These are phyloP conservation scores for Xeromyces bisporus DNA, from an alignment of 495 filamentous ascomycete species.

Conservation along the genomic window DNA sequence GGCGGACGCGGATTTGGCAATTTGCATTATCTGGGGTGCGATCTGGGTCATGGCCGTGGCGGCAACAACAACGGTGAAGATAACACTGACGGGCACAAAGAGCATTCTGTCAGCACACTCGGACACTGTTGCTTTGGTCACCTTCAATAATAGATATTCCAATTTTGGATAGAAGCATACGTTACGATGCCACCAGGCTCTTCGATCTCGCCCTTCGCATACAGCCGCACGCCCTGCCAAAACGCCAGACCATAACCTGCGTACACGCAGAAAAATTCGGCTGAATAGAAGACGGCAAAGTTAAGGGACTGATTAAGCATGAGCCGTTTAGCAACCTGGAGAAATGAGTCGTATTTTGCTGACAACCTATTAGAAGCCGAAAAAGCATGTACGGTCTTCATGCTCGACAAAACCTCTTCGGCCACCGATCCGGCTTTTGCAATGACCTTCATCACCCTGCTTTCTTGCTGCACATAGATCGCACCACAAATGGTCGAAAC, in stretches of 20 bases:
- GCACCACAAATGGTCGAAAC: conserved; percentile 6
- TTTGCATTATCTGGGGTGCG: conserved; percentile 27
- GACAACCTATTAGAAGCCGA: conserved; percentile 19
- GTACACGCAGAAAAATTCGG: conserved; percentile 26
- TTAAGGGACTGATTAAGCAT: conserved; percentile 15
- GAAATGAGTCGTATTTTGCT: conserved; percentile 13
- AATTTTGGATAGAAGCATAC: conserved; percentile 15
- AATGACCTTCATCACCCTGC: conserved; percentile 6
- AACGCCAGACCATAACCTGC: conserved; percentile 35
- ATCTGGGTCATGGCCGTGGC: conserved; percentile 13
- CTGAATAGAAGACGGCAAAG: conserved; percentile 23
- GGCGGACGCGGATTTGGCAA: conserved; percentile 31
- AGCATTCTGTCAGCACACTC: conserved; percentile 19
- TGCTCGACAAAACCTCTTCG: conserved; percentile 23
- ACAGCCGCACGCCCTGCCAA: conserved; percentile 31
- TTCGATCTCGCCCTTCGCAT: conserved; percentile 15
- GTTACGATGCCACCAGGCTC: conserved; percentile 33
- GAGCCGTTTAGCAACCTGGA: conserved; percentile 9
- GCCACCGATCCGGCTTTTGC: conserved; percentile 19
- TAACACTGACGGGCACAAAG: conserved; percentile 28
- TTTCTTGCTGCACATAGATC: conserved; percentile 6
- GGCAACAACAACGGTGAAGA: conserved; percentile 26
- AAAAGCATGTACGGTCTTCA: conserved; percentile 35
- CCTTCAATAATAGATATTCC: conserved; percentile 21
- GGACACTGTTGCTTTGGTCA: no score